A percentile compares a stretch with the other conserved stretches of the same genome.
Evolutionary conservation across 192 early-diverging fungal species (phyloP).

Genomic region (Chytriomyces hyalinus): DNA sequence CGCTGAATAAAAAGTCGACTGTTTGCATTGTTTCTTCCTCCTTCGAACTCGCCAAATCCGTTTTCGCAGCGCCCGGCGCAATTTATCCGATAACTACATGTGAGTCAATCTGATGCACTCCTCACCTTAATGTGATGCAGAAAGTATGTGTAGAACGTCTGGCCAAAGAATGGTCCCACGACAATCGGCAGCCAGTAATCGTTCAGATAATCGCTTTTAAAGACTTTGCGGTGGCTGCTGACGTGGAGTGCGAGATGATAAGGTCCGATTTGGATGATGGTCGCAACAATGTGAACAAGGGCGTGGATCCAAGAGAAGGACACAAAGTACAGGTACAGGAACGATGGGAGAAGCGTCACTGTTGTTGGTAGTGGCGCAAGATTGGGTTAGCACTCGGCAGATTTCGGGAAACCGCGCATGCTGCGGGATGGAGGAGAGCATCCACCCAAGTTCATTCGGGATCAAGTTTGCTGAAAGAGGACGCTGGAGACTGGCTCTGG

Average conservation of each 20-base stretch:
- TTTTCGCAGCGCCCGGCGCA: no score
- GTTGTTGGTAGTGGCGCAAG: background rate
- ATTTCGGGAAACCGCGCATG: no score
- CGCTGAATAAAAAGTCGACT: no score
- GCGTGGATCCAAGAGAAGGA: constrained; percentile 39
- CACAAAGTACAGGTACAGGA: constrained; percentile 40
- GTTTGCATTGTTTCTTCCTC: no score
- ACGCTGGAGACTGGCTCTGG: no score
- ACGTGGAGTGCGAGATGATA: constrained; percentile 49
- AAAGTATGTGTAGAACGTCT: constrained; percentile 49
- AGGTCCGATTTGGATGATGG: constrained; percentile 22
- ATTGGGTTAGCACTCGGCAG: background rate
- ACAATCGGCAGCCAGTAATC: constrained; percentile 37
- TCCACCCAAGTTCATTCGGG: no score
- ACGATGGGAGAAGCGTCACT: constrained; percentile 44
- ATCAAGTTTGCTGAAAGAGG: no score
- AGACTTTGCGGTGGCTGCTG: constrained; percentile 29
- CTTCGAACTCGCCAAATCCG: no score
- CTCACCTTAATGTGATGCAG: constrained; percentile 52
- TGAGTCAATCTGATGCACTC: no score
- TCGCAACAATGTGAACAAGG: constrained; percentile 33
- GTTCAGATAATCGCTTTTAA: constrained; percentile 12
- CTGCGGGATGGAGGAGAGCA: no score
- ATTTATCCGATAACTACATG: no score
- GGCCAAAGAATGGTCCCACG: constrained; percentile 43